Base-by-base conservation (phyloP, 768 basidiomycete genomes). In the Gelatoporia subvermispora region DNA sequence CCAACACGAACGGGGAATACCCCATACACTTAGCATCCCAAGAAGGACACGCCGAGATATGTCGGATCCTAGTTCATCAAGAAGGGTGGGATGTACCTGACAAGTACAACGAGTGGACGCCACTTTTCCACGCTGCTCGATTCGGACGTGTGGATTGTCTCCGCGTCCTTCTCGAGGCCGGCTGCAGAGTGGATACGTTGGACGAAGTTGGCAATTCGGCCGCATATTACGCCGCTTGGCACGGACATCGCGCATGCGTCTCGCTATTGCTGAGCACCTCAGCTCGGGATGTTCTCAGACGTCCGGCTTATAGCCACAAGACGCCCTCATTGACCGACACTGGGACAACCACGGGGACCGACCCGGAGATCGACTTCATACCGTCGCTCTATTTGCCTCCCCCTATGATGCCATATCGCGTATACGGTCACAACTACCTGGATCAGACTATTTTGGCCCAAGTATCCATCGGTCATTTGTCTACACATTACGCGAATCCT, bases 21-120 rank as follows among this genome's bases (percentile, higher is more conserved):
- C 93, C 96, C 0, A 89, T 95, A 58, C 96, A 99, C 68, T 79
- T 98, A 20, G 95, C 96, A 20, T 93, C 94, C 8, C 81, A 89
- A 48, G 88, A 92, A 61, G 96, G 96, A 3, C 93, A 96, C 54
- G 78, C 77, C 8, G 79, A 84, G n/a, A 81, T 96, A 17, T 95
- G 94, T 64, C 75, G 69, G 49, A 66, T 92, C 7, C 78, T 99
- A 28, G 70, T 93, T 3, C 72, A 72, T 24, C 81, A 81, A 35
- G 85, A 81, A 42, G 91, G 84, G 35, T 91, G 84, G 82, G 92
- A 91, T 65, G 75, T 79, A 8, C 83, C 85, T 1, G 96, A 99
- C 75, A 98, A 94, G 68, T 98, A 95, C 66, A 88, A 95, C 62
- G 92, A 96, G 64, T 97, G 95, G 93, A 98, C 94, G 7, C 96